Percentiles rank a stretch among this genome's conserved stretches.
Conservation (phyloP, 116 monocot genomes). For the Iris pallida region DNA sequence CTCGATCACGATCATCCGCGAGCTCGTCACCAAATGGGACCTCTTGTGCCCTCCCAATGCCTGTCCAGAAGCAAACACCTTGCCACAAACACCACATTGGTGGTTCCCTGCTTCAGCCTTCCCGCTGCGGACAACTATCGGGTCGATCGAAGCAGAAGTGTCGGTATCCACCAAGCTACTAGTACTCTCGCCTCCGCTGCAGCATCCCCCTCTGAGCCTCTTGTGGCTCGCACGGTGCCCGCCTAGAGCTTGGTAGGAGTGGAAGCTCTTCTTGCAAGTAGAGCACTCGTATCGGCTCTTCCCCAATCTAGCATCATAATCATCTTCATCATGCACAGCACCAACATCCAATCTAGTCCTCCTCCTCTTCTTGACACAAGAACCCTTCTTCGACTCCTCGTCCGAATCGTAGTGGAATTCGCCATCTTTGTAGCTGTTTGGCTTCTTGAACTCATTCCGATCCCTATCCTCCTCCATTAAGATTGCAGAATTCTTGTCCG, state of each 20-base stretch:
- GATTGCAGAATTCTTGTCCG: slow-evolving; percentile 28
- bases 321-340: too few relatives aligned
- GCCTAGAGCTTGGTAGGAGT: slow-evolving; percentile 35
- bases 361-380: slow-evolving; percentile 1
- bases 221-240: slow-evolving; percentile 40
- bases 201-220: slow-evolving; percentile 11
- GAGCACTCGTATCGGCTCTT: slow-evolving; percentile 19
- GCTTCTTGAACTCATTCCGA: not conserved
- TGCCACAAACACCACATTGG: slow-evolving; percentile 31
- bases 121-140: not conserved
- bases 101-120: slow-evolving; percentile 15
- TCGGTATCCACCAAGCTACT: not conserved
- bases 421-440: not conserved
- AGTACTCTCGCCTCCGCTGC: too few relatives aligned
- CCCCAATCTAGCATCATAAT: not conserved
- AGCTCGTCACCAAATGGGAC: slow-evolving; percentile 16
- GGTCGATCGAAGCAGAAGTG: not conserved
- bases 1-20: not conserved
- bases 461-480: not conserved
- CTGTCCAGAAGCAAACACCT: slow-evolving; percentile 34
- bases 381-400: not conserved
- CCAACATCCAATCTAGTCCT: not conserved
- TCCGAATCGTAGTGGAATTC: not conserved
- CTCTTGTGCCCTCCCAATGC: slow-evolving; percentile 54
- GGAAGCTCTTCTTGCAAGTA: slow-evolving; percentile 25